A percentile compares a stretch with the other conserved stretches of the same genome.
Evolutionary conservation across 805 yeast genomes (phyloP).

Genomic region (Isabelozyma heimii): DNA sequence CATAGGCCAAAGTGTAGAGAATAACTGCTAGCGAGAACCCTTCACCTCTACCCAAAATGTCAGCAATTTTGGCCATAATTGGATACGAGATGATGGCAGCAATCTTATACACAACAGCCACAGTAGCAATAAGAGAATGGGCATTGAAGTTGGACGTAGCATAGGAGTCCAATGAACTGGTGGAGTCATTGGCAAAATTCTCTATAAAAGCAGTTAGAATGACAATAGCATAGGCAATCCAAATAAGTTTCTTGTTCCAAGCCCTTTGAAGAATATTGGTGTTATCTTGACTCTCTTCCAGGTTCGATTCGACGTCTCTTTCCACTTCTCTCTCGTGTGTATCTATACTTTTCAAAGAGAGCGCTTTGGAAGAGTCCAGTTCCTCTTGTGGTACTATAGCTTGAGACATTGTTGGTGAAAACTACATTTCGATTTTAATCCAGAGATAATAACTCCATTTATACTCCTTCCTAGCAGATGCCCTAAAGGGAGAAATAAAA

Average conservation of each 20-base stretch:
- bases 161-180: slow-evolving; percentile 15
- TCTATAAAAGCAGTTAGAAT: slow-evolving; percentile 24
- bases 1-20: slow-evolving; percentile 31
- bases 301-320: no score
- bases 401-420: no score
- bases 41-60: slow-evolving; percentile 38
- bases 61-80: slow-evolving; percentile 39
- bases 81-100: slow-evolving; percentile 37
- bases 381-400: no score
- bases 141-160: slow-evolving; percentile 39
- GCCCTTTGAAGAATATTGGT: background rate
- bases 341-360: no score
- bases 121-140: slow-evolving; percentile 39
- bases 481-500: no score
- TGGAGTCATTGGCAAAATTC: slow-evolving; percentile 21
- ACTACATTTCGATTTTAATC: no score
- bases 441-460: no score
- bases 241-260: slow-evolving; percentile 16
- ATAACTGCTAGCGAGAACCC: slow-evolving; percentile 29
- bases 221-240: slow-evolving; percentile 17
- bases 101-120: slow-evolving; percentile 37
- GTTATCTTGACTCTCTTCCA: no score
- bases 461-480: no score
- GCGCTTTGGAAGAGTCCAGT: no score
- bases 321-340: no score